Conservation (phyloP, 139 green algal genomes). For the Picochlorum sp. region DNA sequence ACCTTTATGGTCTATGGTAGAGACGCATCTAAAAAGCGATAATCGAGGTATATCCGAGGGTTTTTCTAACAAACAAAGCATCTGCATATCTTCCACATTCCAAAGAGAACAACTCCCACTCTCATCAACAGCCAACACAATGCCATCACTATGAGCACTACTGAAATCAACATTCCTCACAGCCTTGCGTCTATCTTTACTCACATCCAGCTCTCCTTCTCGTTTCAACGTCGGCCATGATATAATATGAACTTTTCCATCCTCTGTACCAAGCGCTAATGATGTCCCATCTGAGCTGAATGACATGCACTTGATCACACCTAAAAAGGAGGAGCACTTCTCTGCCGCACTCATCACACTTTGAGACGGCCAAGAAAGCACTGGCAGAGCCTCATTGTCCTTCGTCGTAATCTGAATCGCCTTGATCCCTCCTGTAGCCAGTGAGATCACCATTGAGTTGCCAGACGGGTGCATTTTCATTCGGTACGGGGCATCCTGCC, state of each 20-base stretch:
- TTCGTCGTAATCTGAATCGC: slow-evolving; percentile 16
- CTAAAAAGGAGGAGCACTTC: background rate
- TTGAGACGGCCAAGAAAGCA: background rate
- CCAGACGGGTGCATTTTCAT: slow-evolving; percentile 28
- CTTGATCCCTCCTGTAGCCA: slow-evolving; percentile 23
- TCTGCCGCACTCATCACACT: background rate
- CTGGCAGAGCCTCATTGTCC: background rate
- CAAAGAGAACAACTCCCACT: slow-evolving; percentile 22
- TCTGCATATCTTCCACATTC: slow-evolving; percentile 7
- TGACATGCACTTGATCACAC: slow-evolving; percentile 28
- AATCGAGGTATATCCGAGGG: slow-evolving; percentile 26
- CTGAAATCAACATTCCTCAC: slow-evolving; percentile 26
- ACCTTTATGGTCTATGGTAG: slow-evolving; percentile 8
- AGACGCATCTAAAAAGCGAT: slow-evolving; percentile 26
- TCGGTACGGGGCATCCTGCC: slow-evolving; percentile 27
- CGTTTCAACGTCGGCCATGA: slow-evolving; percentile 20
- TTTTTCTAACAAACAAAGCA: slow-evolving; percentile 13
- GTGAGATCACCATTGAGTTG: slow-evolving; percentile 11
- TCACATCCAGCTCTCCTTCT: slow-evolving; percentile 9
- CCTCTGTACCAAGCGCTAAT: slow-evolving; percentile 34
- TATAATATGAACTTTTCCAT: slow-evolving; percentile 22
- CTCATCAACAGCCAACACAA: slow-evolving; percentile 22
- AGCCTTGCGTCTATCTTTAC: slow-evolving; percentile 8
- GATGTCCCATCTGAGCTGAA: slow-evolving; percentile 26
- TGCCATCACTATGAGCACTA: slow-evolving; percentile 19